Evolutionary conservation across 2,329 filamentous ascomycete species (phyloP).

Genomic region (Fusarium odoratissimum): DNA sequence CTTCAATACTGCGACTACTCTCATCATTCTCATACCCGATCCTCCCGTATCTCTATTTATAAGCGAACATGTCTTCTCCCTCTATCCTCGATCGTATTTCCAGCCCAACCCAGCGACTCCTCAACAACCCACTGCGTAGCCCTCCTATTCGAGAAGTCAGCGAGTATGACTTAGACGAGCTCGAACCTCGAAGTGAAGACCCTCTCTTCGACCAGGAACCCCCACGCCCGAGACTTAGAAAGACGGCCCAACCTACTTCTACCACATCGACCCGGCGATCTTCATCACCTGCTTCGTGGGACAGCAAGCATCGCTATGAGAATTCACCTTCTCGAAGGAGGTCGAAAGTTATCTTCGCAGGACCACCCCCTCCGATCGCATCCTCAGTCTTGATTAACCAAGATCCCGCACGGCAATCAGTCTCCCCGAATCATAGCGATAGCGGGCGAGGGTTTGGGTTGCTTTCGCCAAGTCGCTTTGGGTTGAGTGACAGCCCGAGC

Average conservation of each 20-base stretch:
- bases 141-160: constrained; percentile 42
- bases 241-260: constrained; percentile 16
- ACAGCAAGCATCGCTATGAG: constrained; percentile 45
- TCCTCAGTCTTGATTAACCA: constrained; percentile 53
- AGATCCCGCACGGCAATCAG: constrained; percentile 5
- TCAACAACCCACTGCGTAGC: constrained; percentile 45
- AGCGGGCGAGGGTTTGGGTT: constrained; percentile 25
- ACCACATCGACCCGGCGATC: constrained; percentile 19
- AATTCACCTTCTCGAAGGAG: constrained; percentile 50
- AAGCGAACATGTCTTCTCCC: constrained; percentile 43
- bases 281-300: constrained; percentile 31
- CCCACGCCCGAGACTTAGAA: constrained; percentile 38
- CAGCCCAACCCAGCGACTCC: constrained; percentile 39
- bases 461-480: constrained; percentile 31
- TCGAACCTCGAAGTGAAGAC: constrained; percentile 53
- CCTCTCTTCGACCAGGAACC: constrained; percentile 38
- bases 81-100: constrained; percentile 46
- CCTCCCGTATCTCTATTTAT: neutral
- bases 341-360: constrained; percentile 55
- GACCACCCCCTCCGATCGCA: constrained; percentile 64
- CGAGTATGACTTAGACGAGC: constrained; percentile 55
- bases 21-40: neutral
- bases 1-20: constrained; percentile 1
- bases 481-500: constrained; percentile 46
- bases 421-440: constrained; percentile 22